Conservation (phyloP, 805 yeast genomes). For the Nakazawaea molendinolei region DNA sequence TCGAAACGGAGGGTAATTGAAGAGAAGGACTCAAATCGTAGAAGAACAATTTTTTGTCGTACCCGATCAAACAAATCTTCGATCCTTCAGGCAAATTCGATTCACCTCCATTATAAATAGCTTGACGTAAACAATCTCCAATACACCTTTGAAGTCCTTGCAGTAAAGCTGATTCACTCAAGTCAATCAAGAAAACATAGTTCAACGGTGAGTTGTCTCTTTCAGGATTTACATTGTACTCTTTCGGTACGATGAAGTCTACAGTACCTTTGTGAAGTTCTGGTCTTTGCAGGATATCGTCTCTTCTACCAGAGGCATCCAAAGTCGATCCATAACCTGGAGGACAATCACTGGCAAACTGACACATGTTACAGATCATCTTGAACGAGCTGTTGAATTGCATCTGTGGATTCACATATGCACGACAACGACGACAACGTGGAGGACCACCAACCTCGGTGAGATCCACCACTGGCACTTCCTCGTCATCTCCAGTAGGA, state of each 20-base stretch:
- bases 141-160: constrained; percentile 56
- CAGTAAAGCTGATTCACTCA: constrained; percentile 49
- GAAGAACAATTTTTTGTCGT: constrained; percentile 65
- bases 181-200: constrained; percentile 71
- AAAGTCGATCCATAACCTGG: constrained; percentile 57
- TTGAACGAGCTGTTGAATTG: constrained; percentile 52
- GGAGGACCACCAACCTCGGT: constrained; percentile 59
- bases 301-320: constrained; percentile 53
- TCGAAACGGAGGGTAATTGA: constrained; percentile 47
- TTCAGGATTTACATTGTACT: constrained; percentile 49
- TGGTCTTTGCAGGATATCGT: constrained; percentile 59
- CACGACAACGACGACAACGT: constrained; percentile 86
- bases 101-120: constrained; percentile 31
- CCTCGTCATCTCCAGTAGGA: constrained; percentile 35
- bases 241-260: constrained; percentile 73
- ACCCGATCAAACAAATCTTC: constrained; percentile 68
- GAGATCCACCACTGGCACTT: constrained; percentile 66
- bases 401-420: constrained; percentile 84
- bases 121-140: constrained; percentile 62
- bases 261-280: constrained; percentile 80
- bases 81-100: constrained; percentile 32
- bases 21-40: constrained; percentile 56
- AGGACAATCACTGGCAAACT: constrained; percentile 65
- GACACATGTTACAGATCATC: constrained; percentile 84
- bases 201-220: constrained; percentile 42